Evolutionary conservation across 306 rosid species (phyloP).

Genomic region (Fragaria vesca): DNA sequence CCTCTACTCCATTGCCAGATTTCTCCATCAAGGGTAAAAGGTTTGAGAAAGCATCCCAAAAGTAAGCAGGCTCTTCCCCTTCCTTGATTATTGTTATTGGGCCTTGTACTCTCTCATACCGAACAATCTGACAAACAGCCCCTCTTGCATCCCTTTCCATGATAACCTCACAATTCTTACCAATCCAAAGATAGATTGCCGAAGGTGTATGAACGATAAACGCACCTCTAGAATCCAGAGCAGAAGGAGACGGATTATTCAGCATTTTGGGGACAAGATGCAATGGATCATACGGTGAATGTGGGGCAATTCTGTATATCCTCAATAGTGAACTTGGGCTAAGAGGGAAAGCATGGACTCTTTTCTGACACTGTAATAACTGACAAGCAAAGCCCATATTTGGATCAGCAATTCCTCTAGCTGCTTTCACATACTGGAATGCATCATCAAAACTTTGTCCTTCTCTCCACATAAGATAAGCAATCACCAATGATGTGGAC

Average conservation of each 20-base stretch:
- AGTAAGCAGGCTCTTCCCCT: slow-evolving; percentile 71
- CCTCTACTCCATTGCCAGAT: slow-evolving; percentile 42
- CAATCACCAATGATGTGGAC: slow-evolving; percentile 96
- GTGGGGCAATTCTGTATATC: slow-evolving; percentile 92
- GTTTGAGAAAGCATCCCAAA: slow-evolving; percentile 80
- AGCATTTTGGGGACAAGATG: slow-evolving; percentile 98
- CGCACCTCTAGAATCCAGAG: slow-evolving; percentile 93
- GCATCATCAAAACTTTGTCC: slow-evolving; percentile 99
- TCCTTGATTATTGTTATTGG: slow-evolving; percentile 64
- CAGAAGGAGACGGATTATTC: slow-evolving; percentile 65
- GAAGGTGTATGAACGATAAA: slow-evolving; percentile 79
- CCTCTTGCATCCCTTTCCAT: slow-evolving; percentile 99
- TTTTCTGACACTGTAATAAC: slow-evolving; percentile 92
- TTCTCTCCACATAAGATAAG: slow-evolving; percentile 99
- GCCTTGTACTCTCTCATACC: slow-evolving; percentile 90
- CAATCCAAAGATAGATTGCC: slow-evolving; percentile 92
- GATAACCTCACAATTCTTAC: slow-evolving; percentile 71
- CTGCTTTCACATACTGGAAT: slow-evolving; percentile 97
- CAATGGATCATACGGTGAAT: slow-evolving; percentile 93
- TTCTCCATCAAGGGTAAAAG: slow-evolving; percentile 81
- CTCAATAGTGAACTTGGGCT: slow-evolving; percentile 98
- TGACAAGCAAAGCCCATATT: slow-evolving; percentile 99
- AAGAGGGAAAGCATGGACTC: slow-evolving; percentile 96
- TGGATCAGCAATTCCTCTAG: slow-evolving; percentile 97
- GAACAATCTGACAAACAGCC: slow-evolving; percentile 91